Evolutionary conservation across 2,329 filamentous ascomycete species (phyloP).

Genomic region (Stemphylium vesicarium): DNA sequence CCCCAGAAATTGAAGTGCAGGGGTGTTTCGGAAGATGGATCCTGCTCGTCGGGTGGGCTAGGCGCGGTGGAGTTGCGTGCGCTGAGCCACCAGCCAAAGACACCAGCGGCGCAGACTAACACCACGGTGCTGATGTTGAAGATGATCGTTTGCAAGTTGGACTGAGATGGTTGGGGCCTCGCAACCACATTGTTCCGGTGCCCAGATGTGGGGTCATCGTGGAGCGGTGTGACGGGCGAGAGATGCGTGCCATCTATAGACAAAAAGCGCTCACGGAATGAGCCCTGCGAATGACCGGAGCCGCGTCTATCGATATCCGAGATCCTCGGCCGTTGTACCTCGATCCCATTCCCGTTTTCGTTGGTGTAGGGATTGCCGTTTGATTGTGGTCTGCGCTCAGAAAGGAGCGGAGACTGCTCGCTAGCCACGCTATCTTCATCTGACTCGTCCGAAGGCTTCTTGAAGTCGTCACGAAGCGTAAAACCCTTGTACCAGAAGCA

Average conservation of each 20-base stretch:
- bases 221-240: conserved; percentile 82
- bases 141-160: conserved; percentile 61
- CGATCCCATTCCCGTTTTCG: conserved; percentile 22
- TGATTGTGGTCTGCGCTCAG: conserved; percentile 31
- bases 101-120: conserved; percentile 82
- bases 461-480: conserved; percentile 46
- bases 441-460: conserved; percentile 31
- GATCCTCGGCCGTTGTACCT: conserved; percentile 33
- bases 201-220: conserved; percentile 47
- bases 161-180: conserved; percentile 50
- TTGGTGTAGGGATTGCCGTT: conserved; percentile 30
- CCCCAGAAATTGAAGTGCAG: conserved; percentile 77
- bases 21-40: conserved; percentile 42
- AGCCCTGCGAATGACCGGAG: conserved; percentile 41
- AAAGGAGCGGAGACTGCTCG: conserved; percentile 45
- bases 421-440: conserved; percentile 42
- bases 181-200: conserved; percentile 48
- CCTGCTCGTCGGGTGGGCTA: conserved; percentile 46
- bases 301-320: conserved; percentile 48
- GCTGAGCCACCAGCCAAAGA: conserved; percentile 83
- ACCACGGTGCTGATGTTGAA: conserved; percentile 79
- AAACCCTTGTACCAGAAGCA: conserved; percentile 97
- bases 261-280: conserved; percentile 55
- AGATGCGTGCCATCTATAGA: conserved; percentile 71
- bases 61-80: conserved; percentile 43